A percentile compares a stretch with the other conserved stretches of the same genome.
These are phyloP conservation scores for Pleurotus ostreatus DNA, from an alignment of 768 basidiomycete species.

Conservation along the genomic window DNA sequence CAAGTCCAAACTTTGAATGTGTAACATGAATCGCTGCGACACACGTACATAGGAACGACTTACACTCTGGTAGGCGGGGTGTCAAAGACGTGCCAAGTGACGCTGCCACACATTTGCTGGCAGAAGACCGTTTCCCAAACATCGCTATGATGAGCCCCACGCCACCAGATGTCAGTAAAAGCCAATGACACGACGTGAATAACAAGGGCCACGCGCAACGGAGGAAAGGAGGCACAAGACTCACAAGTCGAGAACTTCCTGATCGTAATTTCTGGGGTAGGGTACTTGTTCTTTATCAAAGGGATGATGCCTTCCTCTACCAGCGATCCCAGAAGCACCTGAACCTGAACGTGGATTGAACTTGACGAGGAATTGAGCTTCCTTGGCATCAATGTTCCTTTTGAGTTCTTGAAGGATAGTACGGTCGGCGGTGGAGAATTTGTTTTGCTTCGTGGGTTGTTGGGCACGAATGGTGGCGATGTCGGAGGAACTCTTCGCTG, in stretches of 20 bases:
- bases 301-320: slow-evolving; percentile 55
- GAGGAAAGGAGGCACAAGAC: slow-evolving; percentile 24
- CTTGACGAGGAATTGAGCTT: slow-evolving; percentile 53
- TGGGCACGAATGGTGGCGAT: background rate
- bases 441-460: slow-evolving; percentile 14
- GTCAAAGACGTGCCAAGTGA: slow-evolving; percentile 65
- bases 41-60: slow-evolving; percentile 16
- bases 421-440: slow-evolving; percentile 60
- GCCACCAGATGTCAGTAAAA: slow-evolving; percentile 16
- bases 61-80: slow-evolving; percentile 61
- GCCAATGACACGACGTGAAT: background rate
- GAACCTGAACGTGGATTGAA: slow-evolving; percentile 20
- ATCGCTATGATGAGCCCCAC: slow-evolving; percentile 39
- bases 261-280: slow-evolving; percentile 66
- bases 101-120: slow-evolving; percentile 49
- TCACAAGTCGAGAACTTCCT: slow-evolving; percentile 62
- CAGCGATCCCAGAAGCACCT: background rate
- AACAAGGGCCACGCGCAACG: background rate
- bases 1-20: slow-evolving; percentile 51
- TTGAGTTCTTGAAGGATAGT: slow-evolving; percentile 56
- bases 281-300: slow-evolving; percentile 49
- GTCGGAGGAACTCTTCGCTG: background rate
- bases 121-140: slow-evolving; percentile 62
- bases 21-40: slow-evolving; percentile 3
- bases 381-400: slow-evolving; percentile 46